Evolutionary conservation across 352 stramenopile genomes (phyloP), one percentile per base, ranked within the genome.

Genomic region (Pythium oligandrum): DNA sequence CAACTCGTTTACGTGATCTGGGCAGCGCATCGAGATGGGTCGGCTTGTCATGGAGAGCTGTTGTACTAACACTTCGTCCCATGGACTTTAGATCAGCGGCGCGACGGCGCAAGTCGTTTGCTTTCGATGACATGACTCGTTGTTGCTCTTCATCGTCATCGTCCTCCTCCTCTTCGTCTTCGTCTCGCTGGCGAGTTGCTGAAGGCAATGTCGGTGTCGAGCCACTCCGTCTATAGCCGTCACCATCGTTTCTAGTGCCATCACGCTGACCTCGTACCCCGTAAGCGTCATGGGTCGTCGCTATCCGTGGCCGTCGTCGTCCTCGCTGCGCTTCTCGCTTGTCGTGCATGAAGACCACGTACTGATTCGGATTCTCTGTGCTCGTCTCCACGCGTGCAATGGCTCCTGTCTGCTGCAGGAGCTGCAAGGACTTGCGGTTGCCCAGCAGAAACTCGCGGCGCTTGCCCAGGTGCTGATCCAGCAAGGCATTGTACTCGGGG

Each of bases 401-500:
- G 2, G 79, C 79, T 34, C 79, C 79, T 1, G 79, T 90, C 11
- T 72, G 77, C 50, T 90, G 73, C 40, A 90, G 66, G 17, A 86
- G 50, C 55, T 66, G 55, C 4, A 90, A 57, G 6, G 77, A 73
- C 11, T 75, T 63, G 4, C 66, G 70, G 49, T 86, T 88, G 39
- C 76, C 79, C 0, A 90, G 70, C 10, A 90, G 51, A 11, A 78
- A 88, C 55, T 84, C 77, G 35, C 77, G 77, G 26, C 73, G 75
- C 48, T 86, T 83, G 31, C 78, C 75, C 6, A 90, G 39, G 42
- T 85, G 61, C 26, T 40, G 51, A 55, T 90, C 77, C 37, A 90
- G 61, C 36, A 90, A 53, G 33, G 80, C 80, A 46, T 90, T 90
- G 51, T 88, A 90, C 45, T 65, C 68, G 6, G 80, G 77, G 50